Evolutionary conservation across 228 moss, liverwort and hornwort species (phyloP), one percentile per base, ranked within the genome.

Genomic region (Sphagnum magellanicum): DNA sequence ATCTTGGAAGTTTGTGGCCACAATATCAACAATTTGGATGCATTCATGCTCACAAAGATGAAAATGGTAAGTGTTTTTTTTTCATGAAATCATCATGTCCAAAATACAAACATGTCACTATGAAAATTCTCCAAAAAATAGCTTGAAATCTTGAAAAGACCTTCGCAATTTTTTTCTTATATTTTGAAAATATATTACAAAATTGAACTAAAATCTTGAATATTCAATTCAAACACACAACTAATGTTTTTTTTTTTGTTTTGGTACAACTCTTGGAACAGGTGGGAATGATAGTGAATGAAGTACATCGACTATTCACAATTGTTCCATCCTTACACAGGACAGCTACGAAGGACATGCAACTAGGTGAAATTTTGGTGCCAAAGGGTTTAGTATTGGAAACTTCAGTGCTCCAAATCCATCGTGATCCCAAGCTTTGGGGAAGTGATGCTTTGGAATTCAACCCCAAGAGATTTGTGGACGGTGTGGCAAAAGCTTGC

Each of bases 401-500:
- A 12, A 60, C 66, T 10, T 49, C 55, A 13, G 13, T 66, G 14
- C 15, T 67, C 8, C 53, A 48, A 57, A 16, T 77, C 13, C 72
- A 77, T 32, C 67, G 67, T 4, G 67, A 77, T 55, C 61, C 61
- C 52, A 61, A 72, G 52, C 63, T 63, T 50, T 78, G 74, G 78
- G 78, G 78, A 16, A 50, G 60, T n/a, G 64, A 78, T 50, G 73
- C 65, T 13, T 13, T 55, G 11, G 65, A 73, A 59, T 78, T 78
- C 73, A 73, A 73, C n/a, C 78, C 78, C 10, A 74, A 78, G 13
- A 63, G 78, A 8, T 78, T 78, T 49, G 55, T 53, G 4, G 60
- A 74, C 10, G 78, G 78, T 16, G 49, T 70, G 1, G 64, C 64
- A 4, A 68, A 68, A 48, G 73, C 70, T 14, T 65, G 73, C 73